These are phyloP conservation scores for Cryptomeria japonica DNA, from an alignment of 75 land plant species.

Conservation along the genomic window DNA sequence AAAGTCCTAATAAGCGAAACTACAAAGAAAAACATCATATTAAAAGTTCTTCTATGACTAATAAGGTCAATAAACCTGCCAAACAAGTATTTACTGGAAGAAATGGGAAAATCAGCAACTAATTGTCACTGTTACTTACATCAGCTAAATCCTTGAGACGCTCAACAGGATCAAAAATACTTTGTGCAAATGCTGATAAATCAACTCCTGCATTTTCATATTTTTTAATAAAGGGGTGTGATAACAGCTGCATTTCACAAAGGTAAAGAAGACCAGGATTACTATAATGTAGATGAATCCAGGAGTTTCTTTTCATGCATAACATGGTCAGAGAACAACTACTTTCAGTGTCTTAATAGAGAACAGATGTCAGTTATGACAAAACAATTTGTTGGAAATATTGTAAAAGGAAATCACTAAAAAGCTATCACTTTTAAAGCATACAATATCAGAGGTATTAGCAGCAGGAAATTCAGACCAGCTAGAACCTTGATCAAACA, in stretches of 20 bases:
- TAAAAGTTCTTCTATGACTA: conserved; percentile 7
- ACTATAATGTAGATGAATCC: not conserved
- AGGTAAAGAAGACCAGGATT: not conserved
- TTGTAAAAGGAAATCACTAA: not conserved
- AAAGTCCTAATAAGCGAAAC: not conserved
- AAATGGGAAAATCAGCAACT: not conserved
- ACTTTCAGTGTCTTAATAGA: not conserved
- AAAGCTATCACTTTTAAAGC: not conserved
- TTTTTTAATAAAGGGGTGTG: conserved; percentile 87
- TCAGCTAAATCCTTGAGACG: conserved; percentile 92
- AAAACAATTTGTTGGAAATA: not conserved
- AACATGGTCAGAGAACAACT: not conserved
- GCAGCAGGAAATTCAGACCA: not conserved
- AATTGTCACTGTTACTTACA: conserved; percentile 48
- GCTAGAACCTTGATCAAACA: not conserved
- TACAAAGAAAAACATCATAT: not conserved
- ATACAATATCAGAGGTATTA: not conserved
- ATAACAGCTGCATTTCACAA: conserved; percentile 68
- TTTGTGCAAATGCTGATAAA: conserved; percentile 75
- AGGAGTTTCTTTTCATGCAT: conserved; percentile 3
- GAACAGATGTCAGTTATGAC: not conserved
- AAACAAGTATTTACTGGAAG: not conserved
- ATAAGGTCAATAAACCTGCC: conserved; percentile 8
- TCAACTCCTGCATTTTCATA: conserved; percentile 74
- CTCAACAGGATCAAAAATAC: conserved; percentile 87